These are phyloP conservation scores for Penicillium simplicissimum DNA, from an alignment of 495 filamentous ascomycete genomes.

Conservation along the genomic window DNA sequence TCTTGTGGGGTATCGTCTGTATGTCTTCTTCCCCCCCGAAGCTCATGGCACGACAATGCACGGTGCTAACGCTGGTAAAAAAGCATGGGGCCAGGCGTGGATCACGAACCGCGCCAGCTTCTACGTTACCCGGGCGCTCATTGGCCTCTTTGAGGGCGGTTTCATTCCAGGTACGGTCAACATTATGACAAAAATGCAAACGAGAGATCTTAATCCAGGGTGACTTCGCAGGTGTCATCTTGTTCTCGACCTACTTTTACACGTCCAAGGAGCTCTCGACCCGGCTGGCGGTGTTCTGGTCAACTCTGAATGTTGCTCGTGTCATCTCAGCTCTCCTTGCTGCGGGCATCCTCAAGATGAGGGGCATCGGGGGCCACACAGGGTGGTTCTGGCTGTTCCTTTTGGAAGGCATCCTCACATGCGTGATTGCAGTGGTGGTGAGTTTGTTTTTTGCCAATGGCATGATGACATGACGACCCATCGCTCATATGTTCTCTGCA, in stretches of 20 bases:
- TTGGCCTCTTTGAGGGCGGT: constrained; percentile 2
- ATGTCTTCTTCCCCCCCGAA: not conserved
- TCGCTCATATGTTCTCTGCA: not conserved
- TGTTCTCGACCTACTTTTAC: constrained; percentile 7
- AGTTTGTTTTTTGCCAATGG: not conserved
- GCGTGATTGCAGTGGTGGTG: not conserved
- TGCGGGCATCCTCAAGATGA: constrained; percentile 1
- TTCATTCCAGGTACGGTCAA: not conserved
- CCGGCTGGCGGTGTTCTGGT: not conserved
- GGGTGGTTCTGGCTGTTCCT: constrained; percentile 5
- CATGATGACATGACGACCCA: not conserved
- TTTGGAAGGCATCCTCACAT: not conserved
- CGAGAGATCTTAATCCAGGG: not conserved
- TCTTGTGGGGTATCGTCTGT: not conserved
- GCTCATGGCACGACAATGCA: not conserved
- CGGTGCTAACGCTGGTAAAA: not conserved
- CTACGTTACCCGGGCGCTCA: not conserved
- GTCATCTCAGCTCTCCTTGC: constrained; percentile 5
- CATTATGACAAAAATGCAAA: too few relatives aligned
- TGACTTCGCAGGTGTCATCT: not conserved
- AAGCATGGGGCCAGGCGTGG: constrained; percentile 1
- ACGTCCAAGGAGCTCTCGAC: not conserved
- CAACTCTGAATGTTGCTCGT: constrained; percentile 3
- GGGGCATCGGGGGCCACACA: not conserved
- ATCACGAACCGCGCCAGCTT: constrained; percentile 1